These are phyloP conservation scores for Lipomyces sp. DNA, from an alignment of 805 yeast species.

Conservation along the genomic window DNA sequence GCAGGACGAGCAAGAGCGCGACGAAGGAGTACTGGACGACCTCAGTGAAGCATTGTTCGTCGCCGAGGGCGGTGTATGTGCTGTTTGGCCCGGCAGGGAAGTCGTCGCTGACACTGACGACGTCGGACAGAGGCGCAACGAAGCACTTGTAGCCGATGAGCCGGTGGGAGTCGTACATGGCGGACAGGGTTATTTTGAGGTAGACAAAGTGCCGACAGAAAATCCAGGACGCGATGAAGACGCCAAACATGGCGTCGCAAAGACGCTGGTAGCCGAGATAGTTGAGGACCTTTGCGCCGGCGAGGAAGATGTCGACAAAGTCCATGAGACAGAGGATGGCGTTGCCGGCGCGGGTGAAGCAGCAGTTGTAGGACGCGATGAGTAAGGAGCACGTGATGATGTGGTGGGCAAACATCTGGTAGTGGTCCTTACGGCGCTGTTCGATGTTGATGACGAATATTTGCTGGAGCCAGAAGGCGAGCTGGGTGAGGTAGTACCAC, in stretches of 20 bases:
- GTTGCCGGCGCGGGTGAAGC: slow-evolving; percentile 75
- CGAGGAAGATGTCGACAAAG: slow-evolving; percentile 66
- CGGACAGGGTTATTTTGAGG: slow-evolving; percentile 62
- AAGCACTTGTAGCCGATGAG: slow-evolving; percentile 40
- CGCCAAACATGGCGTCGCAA: slow-evolving; percentile 68
- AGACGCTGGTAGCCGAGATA: slow-evolving; percentile 58
- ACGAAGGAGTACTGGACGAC: slow-evolving; percentile 46
- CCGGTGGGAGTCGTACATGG: slow-evolving; percentile 46
- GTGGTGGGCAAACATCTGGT: slow-evolving; percentile 87
- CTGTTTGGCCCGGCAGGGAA: slow-evolving; percentile 1
- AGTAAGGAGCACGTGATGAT: slow-evolving; percentile 69
- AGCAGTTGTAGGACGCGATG: slow-evolving; percentile 67
- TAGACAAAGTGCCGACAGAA: slow-evolving; percentile 68
- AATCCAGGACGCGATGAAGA: slow-evolving; percentile 69
- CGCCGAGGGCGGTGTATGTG: slow-evolving; percentile 10
- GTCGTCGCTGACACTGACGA: slow-evolving; percentile 14
- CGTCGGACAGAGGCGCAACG: slow-evolving; percentile 19
- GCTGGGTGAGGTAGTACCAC: slow-evolving; percentile 64
- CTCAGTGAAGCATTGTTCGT: slow-evolving; percentile 38
- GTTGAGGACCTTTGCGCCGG: slow-evolving; percentile 72
- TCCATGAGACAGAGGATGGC: slow-evolving; percentile 78
- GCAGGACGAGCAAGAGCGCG: slow-evolving; percentile 59
- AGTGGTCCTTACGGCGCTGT: slow-evolving; percentile 73
- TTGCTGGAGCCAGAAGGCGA: slow-evolving; percentile 81
- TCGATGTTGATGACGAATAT: slow-evolving; percentile 73